Conservation (phyloP, 768 basidiomycete species). For the Tulasnella sp. region DNA sequence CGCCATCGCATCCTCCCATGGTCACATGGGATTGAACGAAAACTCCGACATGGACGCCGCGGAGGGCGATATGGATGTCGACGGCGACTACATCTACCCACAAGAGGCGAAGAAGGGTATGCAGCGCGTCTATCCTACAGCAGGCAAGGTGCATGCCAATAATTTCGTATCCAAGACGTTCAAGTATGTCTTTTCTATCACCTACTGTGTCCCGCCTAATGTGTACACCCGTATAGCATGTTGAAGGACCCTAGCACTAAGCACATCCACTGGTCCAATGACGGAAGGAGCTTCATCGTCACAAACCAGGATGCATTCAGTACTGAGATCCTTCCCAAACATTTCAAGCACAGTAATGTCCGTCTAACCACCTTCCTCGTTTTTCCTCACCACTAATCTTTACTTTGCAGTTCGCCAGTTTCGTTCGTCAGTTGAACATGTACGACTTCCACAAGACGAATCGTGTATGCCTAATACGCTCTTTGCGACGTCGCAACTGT, state of each 20-base stretch:
- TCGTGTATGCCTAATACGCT: not conserved
- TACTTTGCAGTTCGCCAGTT: slow-evolving; percentile 63
- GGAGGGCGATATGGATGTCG: not conserved
- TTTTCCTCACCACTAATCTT: not conserved
- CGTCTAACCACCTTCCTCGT: not conserved
- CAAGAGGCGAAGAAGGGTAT: too few relatives aligned
- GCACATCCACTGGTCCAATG: not conserved
- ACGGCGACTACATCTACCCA: not conserved
- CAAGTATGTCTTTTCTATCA: slow-evolving; percentile 20
- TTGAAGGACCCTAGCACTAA: not conserved
- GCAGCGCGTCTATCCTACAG: too few relatives aligned
- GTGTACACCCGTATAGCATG: not conserved
- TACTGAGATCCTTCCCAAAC: not conserved
- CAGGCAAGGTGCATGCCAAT: too few relatives aligned
- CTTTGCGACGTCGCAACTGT: not conserved
- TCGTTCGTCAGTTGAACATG: slow-evolving; percentile 93
- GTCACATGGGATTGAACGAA: too few relatives aligned
- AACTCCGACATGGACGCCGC: too few relatives aligned
- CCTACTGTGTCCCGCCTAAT: not conserved
- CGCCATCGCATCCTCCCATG: too few relatives aligned
- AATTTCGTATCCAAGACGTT: slow-evolving; percentile 86
- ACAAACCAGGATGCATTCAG: slow-evolving; percentile 1
- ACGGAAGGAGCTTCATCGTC: not conserved
- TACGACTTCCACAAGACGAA: slow-evolving; percentile 70
- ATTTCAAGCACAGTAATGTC: slow-evolving; percentile 6